Percentiles rank a stretch among this genome's conserved stretches.
phyloP scores from a whole-genome alignment of 352 stramenopile species.

The Globisporangium uncinulatum region DNA sequence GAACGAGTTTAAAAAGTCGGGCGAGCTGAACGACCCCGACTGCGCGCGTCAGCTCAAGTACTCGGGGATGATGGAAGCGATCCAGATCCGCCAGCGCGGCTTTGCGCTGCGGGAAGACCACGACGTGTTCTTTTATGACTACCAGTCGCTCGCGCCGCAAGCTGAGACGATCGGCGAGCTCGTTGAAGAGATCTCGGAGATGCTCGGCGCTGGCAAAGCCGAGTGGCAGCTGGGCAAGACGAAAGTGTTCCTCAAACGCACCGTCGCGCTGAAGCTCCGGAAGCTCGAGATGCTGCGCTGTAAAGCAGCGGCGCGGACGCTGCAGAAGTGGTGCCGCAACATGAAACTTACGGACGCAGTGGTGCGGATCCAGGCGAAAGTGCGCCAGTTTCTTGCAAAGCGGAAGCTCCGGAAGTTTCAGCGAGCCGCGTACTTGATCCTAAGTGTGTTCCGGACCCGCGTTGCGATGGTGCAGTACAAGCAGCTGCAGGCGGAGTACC shows the following conservation, averaged over 20 bases:
- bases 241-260: constrained; percentile 85
- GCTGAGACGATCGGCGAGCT: constrained; percentile 83
- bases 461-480: constrained; percentile 68
- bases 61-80: constrained; percentile 90
- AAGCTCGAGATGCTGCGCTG: constrained; percentile 78
- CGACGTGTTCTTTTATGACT: constrained; percentile 90
- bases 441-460: constrained; percentile 48
- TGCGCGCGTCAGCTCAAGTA: constrained; percentile 89
- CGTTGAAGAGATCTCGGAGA: constrained; percentile 78
- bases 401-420: constrained; percentile 39
- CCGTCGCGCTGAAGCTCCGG: constrained; percentile 73
- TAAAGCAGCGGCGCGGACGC: constrained; percentile 69
- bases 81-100: constrained; percentile 85
- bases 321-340: constrained; percentile 84
- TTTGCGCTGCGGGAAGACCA: constrained; percentile 87
- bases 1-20: constrained; percentile 80
- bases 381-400: constrained; percentile 64
- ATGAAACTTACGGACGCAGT: constrained; percentile 49
- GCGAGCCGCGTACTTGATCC: constrained; percentile 53
- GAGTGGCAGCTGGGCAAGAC: constrained; percentile 87
- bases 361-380: constrained; percentile 69
- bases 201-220: constrained; percentile 82
- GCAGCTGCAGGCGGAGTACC: constrained; percentile 39
- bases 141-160: constrained; percentile 77
- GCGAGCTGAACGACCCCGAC: constrained; percentile 74